A percentile compares a stretch with the other conserved stretches of the same genome.
Conservation (phyloP, 169 alveolate species). For the Eimeria nieschulzi region DNA sequence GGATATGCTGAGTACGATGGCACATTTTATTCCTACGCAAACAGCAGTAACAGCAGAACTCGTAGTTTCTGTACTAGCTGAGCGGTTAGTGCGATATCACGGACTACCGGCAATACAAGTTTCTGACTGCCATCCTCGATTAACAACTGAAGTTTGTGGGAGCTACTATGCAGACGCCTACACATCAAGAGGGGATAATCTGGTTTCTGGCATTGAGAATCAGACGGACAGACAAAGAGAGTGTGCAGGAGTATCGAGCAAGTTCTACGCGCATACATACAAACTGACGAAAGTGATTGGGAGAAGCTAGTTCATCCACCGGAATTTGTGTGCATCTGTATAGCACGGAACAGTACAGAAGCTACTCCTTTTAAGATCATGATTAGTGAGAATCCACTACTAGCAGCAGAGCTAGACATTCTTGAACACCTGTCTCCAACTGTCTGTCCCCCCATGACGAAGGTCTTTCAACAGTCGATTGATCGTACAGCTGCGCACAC, state of each 20-base stretch:
- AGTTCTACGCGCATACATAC: not conserved
- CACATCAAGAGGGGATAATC: not conserved
- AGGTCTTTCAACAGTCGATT: no score
- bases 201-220: not conserved
- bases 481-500: no score
- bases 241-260: no score
- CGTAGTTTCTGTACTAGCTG: not conserved
- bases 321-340: not conserved
- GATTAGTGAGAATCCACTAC: not conserved
- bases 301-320: not conserved
- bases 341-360: not conserved
- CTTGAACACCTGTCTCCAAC: no score
- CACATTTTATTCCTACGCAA: constrained; percentile 7
- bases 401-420: not conserved
- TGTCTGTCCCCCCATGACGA: no score
- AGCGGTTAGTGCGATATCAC: not conserved
- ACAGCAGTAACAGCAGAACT: not conserved
- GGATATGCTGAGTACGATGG: constrained; percentile 1
- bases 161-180: not conserved
- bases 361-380: not conserved
- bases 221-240: not conserved
- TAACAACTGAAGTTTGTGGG: not conserved
- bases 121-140: constrained; percentile 20
- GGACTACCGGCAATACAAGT: not conserved
- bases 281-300: not conserved